A percentile compares a stretch with the other conserved stretches of the same genome.
phyloP scores from a whole-genome alignment of 345 rosid species.

The Sapria himalayana region DNA sequence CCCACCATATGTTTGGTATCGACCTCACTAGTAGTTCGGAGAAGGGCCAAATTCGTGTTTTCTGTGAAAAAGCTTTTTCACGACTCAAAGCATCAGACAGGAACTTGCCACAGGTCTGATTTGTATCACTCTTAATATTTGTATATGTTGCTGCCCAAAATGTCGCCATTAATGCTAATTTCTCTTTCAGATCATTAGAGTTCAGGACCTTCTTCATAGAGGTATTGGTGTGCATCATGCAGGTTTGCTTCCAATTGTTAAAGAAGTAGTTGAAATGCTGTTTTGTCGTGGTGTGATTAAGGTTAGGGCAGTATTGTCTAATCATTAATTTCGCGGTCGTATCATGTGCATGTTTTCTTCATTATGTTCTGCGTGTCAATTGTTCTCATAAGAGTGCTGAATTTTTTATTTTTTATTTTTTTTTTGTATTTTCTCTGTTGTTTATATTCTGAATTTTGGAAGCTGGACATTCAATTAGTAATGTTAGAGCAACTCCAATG shows the following conservation, averaged over 20 bases:
- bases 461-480: too few relatives aligned
- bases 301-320: slow-evolving; percentile 30
- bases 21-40: slow-evolving; percentile 73
- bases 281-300: slow-evolving; percentile 93
- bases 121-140: too few relatives aligned
- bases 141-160: too few relatives aligned
- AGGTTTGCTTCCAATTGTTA: slow-evolving; percentile 94
- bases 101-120: slow-evolving; percentile 76
- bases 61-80: slow-evolving; percentile 91
- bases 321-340: too few relatives aligned
- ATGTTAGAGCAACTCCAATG: too few relatives aligned
- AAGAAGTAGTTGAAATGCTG: slow-evolving; percentile 97
- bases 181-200: slow-evolving; percentile 76
- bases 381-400: too few relatives aligned
- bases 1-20: slow-evolving; percentile 42
- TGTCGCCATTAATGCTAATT: too few relatives aligned
- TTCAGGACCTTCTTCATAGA: slow-evolving; percentile 67
- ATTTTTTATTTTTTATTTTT: too few relatives aligned
- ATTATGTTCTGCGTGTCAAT: too few relatives aligned
- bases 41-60: slow-evolving; percentile 71
- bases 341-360: too few relatives aligned
- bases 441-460: too few relatives aligned
- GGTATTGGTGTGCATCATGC: slow-evolving; percentile 99
- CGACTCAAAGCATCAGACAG: slow-evolving; percentile 91
- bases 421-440: too few relatives aligned